Evolutionary conservation across 352 stramenopile species (phyloP).

Genomic region (Globisporangium uncinulatum): DNA sequence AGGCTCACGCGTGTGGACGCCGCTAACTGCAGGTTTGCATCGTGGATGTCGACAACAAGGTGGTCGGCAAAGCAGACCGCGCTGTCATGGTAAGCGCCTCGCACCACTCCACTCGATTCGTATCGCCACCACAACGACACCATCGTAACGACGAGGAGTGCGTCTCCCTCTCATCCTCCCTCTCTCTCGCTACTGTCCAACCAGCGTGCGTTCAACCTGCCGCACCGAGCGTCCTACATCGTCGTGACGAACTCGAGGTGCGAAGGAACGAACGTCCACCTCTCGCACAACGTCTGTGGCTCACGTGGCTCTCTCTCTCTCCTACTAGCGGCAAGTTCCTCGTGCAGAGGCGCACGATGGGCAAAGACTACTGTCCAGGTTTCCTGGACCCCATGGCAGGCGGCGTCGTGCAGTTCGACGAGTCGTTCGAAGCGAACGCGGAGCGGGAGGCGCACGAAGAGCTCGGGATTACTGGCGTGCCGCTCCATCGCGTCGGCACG

Average conservation of each 20-base stretch:
- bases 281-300: not conserved
- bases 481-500: slow-evolving; percentile 40
- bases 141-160: too few relatives aligned
- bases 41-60: slow-evolving; percentile 74
- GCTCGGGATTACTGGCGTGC: slow-evolving; percentile 68
- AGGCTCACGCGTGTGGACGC: too few relatives aligned
- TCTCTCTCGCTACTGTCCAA: not conserved
- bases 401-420: slow-evolving; percentile 73
- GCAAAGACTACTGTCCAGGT: slow-evolving; percentile 87
- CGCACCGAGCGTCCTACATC: slow-evolving; percentile 84
- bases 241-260: slow-evolving; percentile 77
- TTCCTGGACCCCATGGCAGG: slow-evolving; percentile 81
- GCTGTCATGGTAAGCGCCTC: slow-evolving; percentile 83
- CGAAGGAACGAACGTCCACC: not conserved
- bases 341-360: slow-evolving; percentile 80
- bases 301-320: not conserved
- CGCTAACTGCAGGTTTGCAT: slow-evolving; percentile 86
- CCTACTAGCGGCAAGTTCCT: slow-evolving; percentile 60
- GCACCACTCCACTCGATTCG: too few relatives aligned
- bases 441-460: slow-evolving; percentile 75
- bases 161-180: not conserved
- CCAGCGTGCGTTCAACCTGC: slow-evolving; percentile 70
- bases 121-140: too few relatives aligned
- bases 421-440: slow-evolving; percentile 64
- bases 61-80: slow-evolving; percentile 77